A percentile compares a stretch with the other conserved stretches of the same genome.
Conservation (phyloP, 768 basidiomycete genomes). For the Termitomyces sp. region DNA sequence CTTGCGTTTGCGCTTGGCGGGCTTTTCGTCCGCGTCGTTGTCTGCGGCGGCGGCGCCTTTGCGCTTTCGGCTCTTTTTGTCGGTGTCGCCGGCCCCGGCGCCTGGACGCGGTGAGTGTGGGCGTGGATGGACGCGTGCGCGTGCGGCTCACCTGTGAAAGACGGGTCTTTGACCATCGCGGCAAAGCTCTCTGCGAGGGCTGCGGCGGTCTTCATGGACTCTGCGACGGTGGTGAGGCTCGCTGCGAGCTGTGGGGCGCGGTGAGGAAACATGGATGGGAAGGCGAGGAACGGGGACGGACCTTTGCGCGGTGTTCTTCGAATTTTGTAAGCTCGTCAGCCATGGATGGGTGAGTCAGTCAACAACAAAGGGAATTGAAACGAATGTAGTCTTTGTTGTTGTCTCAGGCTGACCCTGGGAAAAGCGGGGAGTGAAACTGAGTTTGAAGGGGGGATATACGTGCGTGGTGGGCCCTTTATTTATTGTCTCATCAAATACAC, state of each 20-base stretch:
- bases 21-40: constrained; percentile 36
- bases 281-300: constrained; percentile 16
- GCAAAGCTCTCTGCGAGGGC: constrained; percentile 60
- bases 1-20: constrained; percentile 63
- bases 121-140: constrained; percentile 4
- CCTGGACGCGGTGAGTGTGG: constrained; percentile 19
- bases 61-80: constrained; percentile 46
- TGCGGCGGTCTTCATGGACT: constrained; percentile 63
- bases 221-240: constrained; percentile 56
- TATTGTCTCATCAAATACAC: constrained; percentile 19
- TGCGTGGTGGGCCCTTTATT: not conserved
- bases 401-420: constrained; percentile 36
- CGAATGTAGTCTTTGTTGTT: constrained; percentile 15
- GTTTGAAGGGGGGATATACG: constrained; percentile 28
- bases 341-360: constrained; percentile 23
- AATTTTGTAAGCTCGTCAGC: constrained; percentile 27
- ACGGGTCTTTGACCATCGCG: constrained; percentile 39
- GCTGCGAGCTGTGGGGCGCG: constrained; percentile 46
- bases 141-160: constrained; percentile 9
- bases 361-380: constrained; percentile 17
- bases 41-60: constrained; percentile 43
- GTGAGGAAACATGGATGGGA: constrained; percentile 14
- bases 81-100: constrained; percentile 21
- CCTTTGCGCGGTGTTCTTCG: constrained; percentile 34
- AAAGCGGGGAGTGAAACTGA: constrained; percentile 30